These are phyloP conservation scores for Pachysandra terminalis DNA, from an alignment of 164 flowering plant species.

Conservation along the genomic window DNA sequence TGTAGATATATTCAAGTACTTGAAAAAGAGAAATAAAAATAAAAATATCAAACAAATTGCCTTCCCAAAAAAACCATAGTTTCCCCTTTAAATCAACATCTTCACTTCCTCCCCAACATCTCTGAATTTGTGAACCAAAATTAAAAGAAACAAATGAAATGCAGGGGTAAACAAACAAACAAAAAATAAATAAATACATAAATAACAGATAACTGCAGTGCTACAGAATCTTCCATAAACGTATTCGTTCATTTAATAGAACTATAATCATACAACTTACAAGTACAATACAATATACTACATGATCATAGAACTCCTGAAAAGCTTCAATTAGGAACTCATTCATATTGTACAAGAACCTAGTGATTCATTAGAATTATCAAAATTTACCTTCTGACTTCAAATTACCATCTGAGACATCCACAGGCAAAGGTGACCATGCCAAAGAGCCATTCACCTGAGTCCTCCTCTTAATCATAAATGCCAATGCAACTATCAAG, in stretches of 20 bases:
- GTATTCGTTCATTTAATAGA: background rate
- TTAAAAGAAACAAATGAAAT: background rate
- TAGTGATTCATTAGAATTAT: slow-evolving; percentile 3
- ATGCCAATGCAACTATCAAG: slow-evolving; percentile 38
- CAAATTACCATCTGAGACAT: slow-evolving; percentile 30
- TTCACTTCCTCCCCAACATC: too few relatives aligned
- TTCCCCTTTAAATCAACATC: too few relatives aligned
- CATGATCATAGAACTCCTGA: background rate
- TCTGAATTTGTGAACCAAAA: background rate
- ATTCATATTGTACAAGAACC: slow-evolving; percentile 3
- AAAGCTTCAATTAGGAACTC: background rate
- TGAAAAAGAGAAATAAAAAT: too few relatives aligned
- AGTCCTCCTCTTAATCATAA: slow-evolving; percentile 36
- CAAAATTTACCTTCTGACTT: slow-evolving; percentile 30
- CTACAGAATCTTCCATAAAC: background rate
- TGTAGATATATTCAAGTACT: too few relatives aligned
- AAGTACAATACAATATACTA: background rate
- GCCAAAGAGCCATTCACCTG: slow-evolving; percentile 24
- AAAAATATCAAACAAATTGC: too few relatives aligned
- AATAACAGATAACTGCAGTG: too few relatives aligned
- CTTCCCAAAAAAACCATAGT: too few relatives aligned
- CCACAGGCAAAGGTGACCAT: slow-evolving; percentile 58
- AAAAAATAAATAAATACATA: too few relatives aligned
- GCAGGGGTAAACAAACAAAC: too few relatives aligned
- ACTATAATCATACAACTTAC: background rate